These are phyloP conservation scores for Carpinus fangiana DNA, from an alignment of 306 rosid species.

Conservation along the genomic window DNA sequence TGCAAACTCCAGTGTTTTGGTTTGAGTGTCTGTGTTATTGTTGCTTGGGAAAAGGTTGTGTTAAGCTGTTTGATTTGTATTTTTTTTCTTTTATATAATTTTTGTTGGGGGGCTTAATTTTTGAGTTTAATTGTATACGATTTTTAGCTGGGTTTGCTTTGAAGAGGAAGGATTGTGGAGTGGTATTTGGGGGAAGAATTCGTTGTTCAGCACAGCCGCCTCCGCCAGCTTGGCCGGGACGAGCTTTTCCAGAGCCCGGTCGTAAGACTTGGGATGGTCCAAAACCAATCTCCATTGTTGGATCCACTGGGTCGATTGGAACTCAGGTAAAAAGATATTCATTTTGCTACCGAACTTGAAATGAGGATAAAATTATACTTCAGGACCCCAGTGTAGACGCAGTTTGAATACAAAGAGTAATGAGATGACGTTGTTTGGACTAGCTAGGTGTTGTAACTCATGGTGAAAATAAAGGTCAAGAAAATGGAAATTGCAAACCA, in stretches of 20 bases:
- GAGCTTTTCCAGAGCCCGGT: slow-evolving; percentile 61
- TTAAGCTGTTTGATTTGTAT: not conserved
- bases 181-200: slow-evolving; percentile 45
- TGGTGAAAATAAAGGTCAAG: not conserved
- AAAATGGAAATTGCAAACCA: not conserved
- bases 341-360: not conserved
- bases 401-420: not conserved
- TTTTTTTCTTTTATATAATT: not conserved
- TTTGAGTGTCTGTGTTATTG: no score
- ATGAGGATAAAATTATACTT: not conserved
- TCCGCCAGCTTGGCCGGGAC: slow-evolving; percentile 98
- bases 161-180: slow-evolving; percentile 53
- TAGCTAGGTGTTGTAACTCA: not conserved
- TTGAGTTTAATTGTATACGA: slow-evolving; percentile 14
- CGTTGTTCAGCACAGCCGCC: slow-evolving; percentile 59
- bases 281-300: slow-evolving; percentile 87
- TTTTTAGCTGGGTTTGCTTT: slow-evolving; percentile 57
- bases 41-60: not conserved
- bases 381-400: not conserved
- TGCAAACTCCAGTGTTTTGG: no score
- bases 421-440: not conserved
- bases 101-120: slow-evolving; percentile 16
- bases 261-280: slow-evolving; percentile 78
- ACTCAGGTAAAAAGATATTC: slow-evolving; percentile 66
- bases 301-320: slow-evolving; percentile 95